These are phyloP conservation scores for Meyerozyma carpophila DNA, from an alignment of 1,139 yeast genomes.

Conservation along the genomic window DNA sequence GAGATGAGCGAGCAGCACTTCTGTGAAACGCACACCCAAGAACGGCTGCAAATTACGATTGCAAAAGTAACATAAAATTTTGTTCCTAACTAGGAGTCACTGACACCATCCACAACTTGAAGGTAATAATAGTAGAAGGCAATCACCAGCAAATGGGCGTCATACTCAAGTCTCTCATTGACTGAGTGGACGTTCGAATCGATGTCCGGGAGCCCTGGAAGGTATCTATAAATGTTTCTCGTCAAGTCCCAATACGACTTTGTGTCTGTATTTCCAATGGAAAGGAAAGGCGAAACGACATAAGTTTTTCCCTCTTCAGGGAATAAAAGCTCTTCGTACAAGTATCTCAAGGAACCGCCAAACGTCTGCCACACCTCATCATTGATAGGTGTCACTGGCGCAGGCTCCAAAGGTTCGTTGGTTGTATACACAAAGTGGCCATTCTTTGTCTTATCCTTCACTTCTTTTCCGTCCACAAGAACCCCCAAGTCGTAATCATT, in stretches of 20 bases:
- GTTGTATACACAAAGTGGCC: conserved; percentile 45
- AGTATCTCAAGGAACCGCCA: conserved; percentile 52
- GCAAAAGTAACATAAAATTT: not conserved
- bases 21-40: not conserved
- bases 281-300: conserved; percentile 28
- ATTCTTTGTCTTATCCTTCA: conserved; percentile 23
- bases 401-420: conserved; percentile 42
- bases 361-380: conserved; percentile 48
- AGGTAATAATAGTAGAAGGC: conserved; percentile 40
- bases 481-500: conserved; percentile 42
- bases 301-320: conserved; percentile 22
- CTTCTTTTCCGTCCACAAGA: conserved; percentile 25
- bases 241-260: conserved; percentile 37
- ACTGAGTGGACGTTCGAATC: conserved; percentile 30
- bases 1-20: not conserved
- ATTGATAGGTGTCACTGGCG: conserved; percentile 51
- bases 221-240: conserved; percentile 30
- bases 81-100: conserved; percentile 6
- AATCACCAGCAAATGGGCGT: conserved; percentile 34
- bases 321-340: conserved; percentile 44
- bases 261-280: conserved; percentile 41
- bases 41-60: not conserved
- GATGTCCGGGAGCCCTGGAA: conserved; percentile 20
- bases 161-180: conserved; percentile 32
- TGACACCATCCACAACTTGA: conserved; percentile 24